A percentile compares a stretch with the other conserved stretches of the same genome.
Evolutionary conservation across 192 early-diverging fungal species (phyloP).

Genomic region (Gamsiella multidivaricata): DNA sequence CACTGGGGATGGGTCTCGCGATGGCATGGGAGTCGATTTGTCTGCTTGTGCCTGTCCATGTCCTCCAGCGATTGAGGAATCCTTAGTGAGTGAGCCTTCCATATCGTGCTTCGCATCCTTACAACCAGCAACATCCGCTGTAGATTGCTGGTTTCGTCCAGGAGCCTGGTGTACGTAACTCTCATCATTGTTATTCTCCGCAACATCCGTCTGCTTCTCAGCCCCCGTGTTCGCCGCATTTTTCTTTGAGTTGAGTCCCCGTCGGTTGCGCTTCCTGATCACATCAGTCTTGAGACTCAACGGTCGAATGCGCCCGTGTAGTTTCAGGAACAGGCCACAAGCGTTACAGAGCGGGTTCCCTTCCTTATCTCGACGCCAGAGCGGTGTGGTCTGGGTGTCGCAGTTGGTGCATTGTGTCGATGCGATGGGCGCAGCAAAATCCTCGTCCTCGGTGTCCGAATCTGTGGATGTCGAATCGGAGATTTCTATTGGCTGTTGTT

Average conservation of each 20-base stretch:
- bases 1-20: too few species aligned
- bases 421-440: neutral
- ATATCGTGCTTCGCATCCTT: too few species aligned
- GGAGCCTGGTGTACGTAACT: too few species aligned
- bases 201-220: too few species aligned
- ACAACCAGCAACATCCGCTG: too few species aligned
- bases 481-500: neutral
- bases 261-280: conserved; percentile 86
- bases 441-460: conserved; percentile 1
- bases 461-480: neutral
- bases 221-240: too few species aligned
- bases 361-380: conserved; percentile 86
- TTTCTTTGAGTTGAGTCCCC: conserved; percentile 16
- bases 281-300: conserved; percentile 84
- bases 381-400: conserved; percentile 80
- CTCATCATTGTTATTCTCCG: too few species aligned
- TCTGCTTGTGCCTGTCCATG: neutral
- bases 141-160: too few species aligned
- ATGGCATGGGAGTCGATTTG: too few species aligned
- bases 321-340: conserved; percentile 92
- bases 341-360: conserved; percentile 94
- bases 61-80: too few species aligned
- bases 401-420: conserved; percentile 80
- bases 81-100: too few species aligned
- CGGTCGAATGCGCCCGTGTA: conserved; percentile 86